Percentiles rank a stretch among this genome's conserved stretches.
Conservation (phyloP, 2,329 filamentous ascomycete genomes). For the Nothomitra cinnamomea region DNA sequence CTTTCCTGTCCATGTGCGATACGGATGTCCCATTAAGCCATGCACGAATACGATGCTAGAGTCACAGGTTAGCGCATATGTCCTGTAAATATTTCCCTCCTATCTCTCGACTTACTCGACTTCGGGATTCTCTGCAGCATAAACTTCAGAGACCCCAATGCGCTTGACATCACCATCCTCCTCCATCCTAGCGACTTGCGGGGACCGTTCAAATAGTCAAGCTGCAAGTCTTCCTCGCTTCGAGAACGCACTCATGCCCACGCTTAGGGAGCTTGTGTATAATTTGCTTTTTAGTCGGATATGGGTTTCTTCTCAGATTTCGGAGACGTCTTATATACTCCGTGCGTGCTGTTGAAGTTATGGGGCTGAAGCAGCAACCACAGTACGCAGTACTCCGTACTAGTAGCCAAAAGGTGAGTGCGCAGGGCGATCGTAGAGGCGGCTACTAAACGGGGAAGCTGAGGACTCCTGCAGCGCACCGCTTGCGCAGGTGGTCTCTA, state of each 20-base stretch:
- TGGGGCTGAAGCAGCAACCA: too few species aligned
- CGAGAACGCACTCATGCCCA: background rate
- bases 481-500: background rate
- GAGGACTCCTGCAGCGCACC: background rate
- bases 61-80: background rate
- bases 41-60: slow-evolving; percentile 49
- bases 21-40: slow-evolving; percentile 48
- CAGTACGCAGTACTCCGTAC: too few species aligned
- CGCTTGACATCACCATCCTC: background rate
- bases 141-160: slow-evolving; percentile 4
- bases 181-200: background rate
- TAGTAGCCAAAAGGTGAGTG: too few species aligned
- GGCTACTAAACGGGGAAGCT: background rate
- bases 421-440: background rate
- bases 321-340: too few species aligned
- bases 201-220: background rate
- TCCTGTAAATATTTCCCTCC: background rate
- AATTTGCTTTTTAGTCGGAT: too few species aligned
- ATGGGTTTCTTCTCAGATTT: too few species aligned
- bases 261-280: too few species aligned
- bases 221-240: background rate
- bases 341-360: too few species aligned
- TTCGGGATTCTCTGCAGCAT: slow-evolving; percentile 3
- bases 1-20: slow-evolving; percentile 40
- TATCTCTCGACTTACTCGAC: slow-evolving; percentile 4